These are phyloP conservation scores for Oryza australiensis DNA, from an alignment of 176 grass and related monocot species.

Conservation along the genomic window DNA sequence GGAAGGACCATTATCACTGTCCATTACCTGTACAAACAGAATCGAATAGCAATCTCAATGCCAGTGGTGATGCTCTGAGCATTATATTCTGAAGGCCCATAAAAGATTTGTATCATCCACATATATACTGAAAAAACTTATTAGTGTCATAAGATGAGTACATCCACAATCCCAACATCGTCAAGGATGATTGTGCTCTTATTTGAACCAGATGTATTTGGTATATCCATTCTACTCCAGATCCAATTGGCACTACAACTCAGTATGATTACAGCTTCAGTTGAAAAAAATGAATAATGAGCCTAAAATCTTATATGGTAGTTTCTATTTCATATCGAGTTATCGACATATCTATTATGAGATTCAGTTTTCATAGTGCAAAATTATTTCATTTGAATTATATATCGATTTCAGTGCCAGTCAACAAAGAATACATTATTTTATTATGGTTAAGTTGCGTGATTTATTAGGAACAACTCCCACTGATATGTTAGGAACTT, in stretches of 20 bases:
- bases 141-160: neutral
- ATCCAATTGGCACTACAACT: neutral
- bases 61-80: slow-evolving; percentile 6
- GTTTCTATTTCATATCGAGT: slow-evolving; percentile 7
- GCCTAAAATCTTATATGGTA: slow-evolving; percentile 2
- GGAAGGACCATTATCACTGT: slow-evolving; percentile 57
- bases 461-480: slow-evolving; percentile 8
- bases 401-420: slow-evolving; percentile 8
- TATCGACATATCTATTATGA: neutral
- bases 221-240: neutral
- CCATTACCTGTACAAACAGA: slow-evolving; percentile 46
- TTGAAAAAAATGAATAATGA: neutral
- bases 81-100: slow-evolving; percentile 17
- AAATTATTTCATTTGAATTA: neutral
- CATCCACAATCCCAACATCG: neutral
- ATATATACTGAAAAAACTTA: neutral
- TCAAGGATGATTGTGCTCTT: slow-evolving; percentile 1
- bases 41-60: neutral
- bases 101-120: slow-evolving; percentile 9
- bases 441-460: neutral
- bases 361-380: neutral
- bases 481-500: neutral
- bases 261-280: slow-evolving; percentile 1
- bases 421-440: neutral
- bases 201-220: slow-evolving; percentile 6